Evolutionary conservation across 169 alveolate species (phyloP).

Genomic region (Eimeria praecox): DNA sequence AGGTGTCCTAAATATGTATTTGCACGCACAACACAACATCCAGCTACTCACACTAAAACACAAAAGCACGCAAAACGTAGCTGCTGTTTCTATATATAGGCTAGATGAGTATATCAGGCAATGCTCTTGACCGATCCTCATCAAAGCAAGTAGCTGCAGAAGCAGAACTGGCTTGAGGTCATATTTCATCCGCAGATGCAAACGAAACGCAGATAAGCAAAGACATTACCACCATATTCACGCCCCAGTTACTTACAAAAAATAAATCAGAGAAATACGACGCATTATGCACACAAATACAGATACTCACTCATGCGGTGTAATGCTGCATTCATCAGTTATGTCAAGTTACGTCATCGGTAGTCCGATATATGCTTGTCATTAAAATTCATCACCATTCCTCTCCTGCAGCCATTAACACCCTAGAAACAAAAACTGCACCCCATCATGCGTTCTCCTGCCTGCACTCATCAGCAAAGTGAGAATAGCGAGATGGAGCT

Average conservation of each 20-base stretch:
- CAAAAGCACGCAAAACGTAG: not conserved
- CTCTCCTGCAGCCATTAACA: conserved; percentile 1
- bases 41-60: not conserved
- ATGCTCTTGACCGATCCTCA: conserved; percentile 14
- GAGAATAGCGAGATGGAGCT: conserved; percentile 66
- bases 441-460: conserved; percentile 65
- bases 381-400: not conserved
- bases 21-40: not conserved
- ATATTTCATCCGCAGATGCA: not conserved
- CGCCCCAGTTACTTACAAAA: not conserved
- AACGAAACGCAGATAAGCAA: not conserved
- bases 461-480: conserved; percentile 26
- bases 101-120: not conserved
- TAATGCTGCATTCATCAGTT: conserved; percentile 30
- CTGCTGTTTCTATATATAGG: not conserved
- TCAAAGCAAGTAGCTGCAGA: conserved; percentile 69
- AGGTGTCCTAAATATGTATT: not conserved
- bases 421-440: not conserved
- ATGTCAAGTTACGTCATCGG: conserved; percentile 8
- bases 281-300: not conserved
- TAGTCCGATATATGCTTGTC: conserved; percentile 63
- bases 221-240: not conserved
- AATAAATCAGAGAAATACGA: not conserved
- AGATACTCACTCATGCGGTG: not conserved
- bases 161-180: conserved; percentile 71